Evolutionary conservation across 148 eudicot genomes (phyloP).

Genomic region (Silene latifolia): DNA sequence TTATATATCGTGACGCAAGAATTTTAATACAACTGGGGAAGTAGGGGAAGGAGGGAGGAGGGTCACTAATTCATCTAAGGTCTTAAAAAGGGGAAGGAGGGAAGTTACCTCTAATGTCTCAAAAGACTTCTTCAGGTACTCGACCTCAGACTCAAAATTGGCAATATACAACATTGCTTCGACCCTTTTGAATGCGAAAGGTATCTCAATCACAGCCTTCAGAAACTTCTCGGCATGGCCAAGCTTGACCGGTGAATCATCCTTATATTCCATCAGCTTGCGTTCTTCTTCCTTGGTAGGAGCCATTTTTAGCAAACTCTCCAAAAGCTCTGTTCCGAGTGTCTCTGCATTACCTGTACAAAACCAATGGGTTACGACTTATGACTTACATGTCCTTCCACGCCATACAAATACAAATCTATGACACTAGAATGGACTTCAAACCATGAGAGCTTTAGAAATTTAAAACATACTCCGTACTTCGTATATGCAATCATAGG

Average conservation of each 20-base stretch:
- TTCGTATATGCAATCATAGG: too few relatives aligned
- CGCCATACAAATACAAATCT: not conserved
- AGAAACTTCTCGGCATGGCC: conserved; percentile 94
- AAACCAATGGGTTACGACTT: not conserved
- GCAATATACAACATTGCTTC: conserved; percentile 84
- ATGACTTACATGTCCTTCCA: not conserved
- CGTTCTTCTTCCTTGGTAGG: conserved; percentile 93
- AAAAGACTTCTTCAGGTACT: conserved; percentile 80
- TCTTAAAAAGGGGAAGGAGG: not conserved
- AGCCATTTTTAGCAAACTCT: conserved; percentile 88
- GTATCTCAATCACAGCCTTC: conserved; percentile 79
- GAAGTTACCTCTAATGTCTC: conserved; percentile 75
- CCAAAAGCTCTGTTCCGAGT: conserved; percentile 87
- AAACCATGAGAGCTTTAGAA: not conserved
- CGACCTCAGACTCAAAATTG: conserved; percentile 84
- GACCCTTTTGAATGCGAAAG: conserved; percentile 81
- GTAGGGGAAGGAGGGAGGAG: not conserved
- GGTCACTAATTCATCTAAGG: not conserved
- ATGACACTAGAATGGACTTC: not conserved
- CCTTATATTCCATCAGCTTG: conserved; percentile 77
- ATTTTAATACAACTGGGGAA: not conserved
- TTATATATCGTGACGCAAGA: too few relatives aligned
- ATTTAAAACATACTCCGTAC: too few relatives aligned
- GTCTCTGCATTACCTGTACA: conserved; percentile 73
- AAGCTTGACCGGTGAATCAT: conserved; percentile 83